Base-by-base conservation (phyloP, 2,329 filamentous ascomycete genomes). In the Diaporthe caulivora region DNA sequence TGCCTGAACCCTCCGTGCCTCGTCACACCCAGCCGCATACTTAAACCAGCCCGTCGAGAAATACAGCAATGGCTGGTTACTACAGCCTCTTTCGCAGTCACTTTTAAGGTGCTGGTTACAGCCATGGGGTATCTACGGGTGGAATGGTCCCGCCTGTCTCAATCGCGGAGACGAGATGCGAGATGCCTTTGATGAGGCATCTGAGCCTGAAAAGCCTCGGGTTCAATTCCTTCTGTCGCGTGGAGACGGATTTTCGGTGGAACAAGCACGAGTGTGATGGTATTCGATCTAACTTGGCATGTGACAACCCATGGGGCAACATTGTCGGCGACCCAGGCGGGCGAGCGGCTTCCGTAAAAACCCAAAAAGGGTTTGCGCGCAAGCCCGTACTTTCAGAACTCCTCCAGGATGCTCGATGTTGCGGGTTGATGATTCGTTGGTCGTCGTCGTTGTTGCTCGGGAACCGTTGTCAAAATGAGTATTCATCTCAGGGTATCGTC, bases 401-500 rank as follows among this genome's bases (percentile, higher is more conserved):
- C 18, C 24, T 15, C 47, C 6, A 53, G 15, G 29, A 6, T 53
- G 21, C 17, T 53, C 47, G 62, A 40, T 40, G n/a, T 8, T 17
- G 62, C 5, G n/a, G 15, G 17, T 13, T 26, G 8, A 53, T 34
- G 31, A 7, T 53, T 53, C 62, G 60, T 17, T 40, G n/a, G n/a
- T 24, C 29, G n/a, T 67, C 13, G 21, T 53, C 44, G 44, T 65
- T 29, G 47, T 67, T 13, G 37, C 37, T 67, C 15, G 47, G 44
- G 31, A n/a, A 47, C 31, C 47, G 62, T 24, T 53, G 31, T 67
- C 31, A 67, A n/a, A n/a, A 26, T 51, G 31, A 53, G n/a, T 40
- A n/a, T 21, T 51, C n/a, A 40, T 53, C 62, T 53, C 62, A 29
- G 62, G 62, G 62, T 67, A 67, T 67, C 62, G 40, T 53, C 37